phyloP scores from a whole-genome alignment of 140 eudicot species.

The Ambrosia hybrid region DNA sequence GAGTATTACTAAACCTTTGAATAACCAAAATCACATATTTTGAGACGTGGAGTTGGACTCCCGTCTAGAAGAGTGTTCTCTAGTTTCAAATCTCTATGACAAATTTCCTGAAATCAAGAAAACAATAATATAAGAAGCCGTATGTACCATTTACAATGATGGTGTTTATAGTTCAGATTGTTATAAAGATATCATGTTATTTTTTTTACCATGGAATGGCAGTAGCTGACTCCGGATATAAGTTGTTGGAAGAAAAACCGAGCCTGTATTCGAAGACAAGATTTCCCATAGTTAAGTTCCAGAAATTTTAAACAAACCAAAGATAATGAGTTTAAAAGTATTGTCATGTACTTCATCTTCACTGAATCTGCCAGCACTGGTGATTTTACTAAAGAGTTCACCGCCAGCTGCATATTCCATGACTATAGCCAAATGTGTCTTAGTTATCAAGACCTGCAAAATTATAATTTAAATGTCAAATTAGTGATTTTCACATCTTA shows the following conservation, averaged over 20 bases:
- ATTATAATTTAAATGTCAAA: slow-evolving; percentile 8
- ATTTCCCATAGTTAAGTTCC: slow-evolving; percentile 7
- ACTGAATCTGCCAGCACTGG: slow-evolving; percentile 95
- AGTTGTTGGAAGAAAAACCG: slow-evolving; percentile 97
- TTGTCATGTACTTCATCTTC: slow-evolving; percentile 75
- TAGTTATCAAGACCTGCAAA: slow-evolving; percentile 70
- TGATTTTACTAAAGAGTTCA: slow-evolving; percentile 89
- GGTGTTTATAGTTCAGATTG: slow-evolving; percentile 5
- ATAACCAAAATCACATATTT: slow-evolving; percentile 96
- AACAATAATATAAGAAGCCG: slow-evolving; percentile 1
- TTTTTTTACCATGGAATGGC: slow-evolving; percentile 76
- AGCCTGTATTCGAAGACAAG: slow-evolving; percentile 51
- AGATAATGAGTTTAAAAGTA: background rate
- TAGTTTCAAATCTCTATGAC: slow-evolving; percentile 94
- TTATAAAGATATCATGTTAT: background rate
- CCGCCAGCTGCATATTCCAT: slow-evolving; percentile 99
- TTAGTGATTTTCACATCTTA: slow-evolving; percentile 6
- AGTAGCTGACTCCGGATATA: slow-evolving; percentile 91
- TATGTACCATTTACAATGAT: background rate
- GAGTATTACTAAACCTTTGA: slow-evolving; percentile 60
- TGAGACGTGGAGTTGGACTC: slow-evolving; percentile 87
- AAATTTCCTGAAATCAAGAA: slow-evolving; percentile 66
- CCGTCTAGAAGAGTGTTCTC: slow-evolving; percentile 95
- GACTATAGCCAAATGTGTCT: slow-evolving; percentile 83
- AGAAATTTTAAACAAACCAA: background rate